phyloP scores from a whole-genome alignment of 2,329 filamentous ascomycete genomes.

The Aspergillus novofumigatus region DNA sequence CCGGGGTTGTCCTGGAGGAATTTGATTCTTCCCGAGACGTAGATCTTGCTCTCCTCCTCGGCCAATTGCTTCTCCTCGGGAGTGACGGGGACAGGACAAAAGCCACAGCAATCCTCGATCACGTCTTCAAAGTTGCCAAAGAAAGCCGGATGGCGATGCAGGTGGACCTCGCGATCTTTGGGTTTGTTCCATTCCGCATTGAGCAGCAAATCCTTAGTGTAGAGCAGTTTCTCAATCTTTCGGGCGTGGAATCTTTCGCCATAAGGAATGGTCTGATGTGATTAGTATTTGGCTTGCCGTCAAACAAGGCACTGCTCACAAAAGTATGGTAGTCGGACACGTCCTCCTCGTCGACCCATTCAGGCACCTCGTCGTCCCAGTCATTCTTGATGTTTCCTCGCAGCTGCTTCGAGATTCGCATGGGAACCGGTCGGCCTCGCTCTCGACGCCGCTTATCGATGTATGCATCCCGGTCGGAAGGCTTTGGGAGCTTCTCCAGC shows the following conservation, averaged over 20 bases:
- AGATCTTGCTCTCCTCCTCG: constrained; percentile 69
- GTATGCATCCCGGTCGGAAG: constrained; percentile 65
- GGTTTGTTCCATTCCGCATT: constrained; percentile 84
- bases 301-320: constrained; percentile 34
- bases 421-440: constrained; percentile 60
- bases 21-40: constrained; percentile 66
- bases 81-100: constrained; percentile 66
- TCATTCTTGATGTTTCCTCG: constrained; percentile 70
- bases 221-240: constrained; percentile 74
- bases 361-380: constrained; percentile 75
- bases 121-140: constrained; percentile 73
- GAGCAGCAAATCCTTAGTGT: constrained; percentile 73
- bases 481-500: constrained; percentile 70
- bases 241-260: constrained; percentile 34
- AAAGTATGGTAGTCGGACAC: constrained; percentile 77
- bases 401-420: constrained; percentile 39
- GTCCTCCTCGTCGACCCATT: constrained; percentile 75
- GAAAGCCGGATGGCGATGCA: constrained; percentile 82
- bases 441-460: constrained; percentile 66
- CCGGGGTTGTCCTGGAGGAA: constrained; percentile 82
- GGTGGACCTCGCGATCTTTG: constrained; percentile 68
- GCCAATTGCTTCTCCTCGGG: constrained; percentile 67
- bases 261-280: constrained; percentile 34
- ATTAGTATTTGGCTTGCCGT: background rate
- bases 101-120: constrained; percentile 76